Evolutionary conservation across 176 grass and related monocot genomes (phyloP), one percentile per base, ranked within the genome.

Genomic region (Phyllostachys edulis): DNA sequence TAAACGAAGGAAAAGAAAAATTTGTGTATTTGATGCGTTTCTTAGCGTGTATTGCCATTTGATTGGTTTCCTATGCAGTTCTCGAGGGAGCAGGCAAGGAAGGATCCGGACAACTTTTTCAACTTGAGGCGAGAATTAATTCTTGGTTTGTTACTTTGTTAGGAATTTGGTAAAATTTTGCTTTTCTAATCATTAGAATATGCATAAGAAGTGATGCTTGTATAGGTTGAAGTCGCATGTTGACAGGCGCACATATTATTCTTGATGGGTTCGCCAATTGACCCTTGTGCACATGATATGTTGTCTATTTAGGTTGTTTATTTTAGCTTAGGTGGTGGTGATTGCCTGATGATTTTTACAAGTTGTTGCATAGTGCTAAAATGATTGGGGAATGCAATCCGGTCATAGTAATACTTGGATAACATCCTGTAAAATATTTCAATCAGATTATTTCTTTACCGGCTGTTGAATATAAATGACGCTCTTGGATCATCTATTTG

Each of bases 71-170:
- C 6, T 75, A 23, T 90, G 68, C 87, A 99, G 96, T 96, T 99
- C 81, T 99, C 96, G 36, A 93, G 93, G 85, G 93, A 96, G 86
- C 93, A 99, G 85, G 93, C 96, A 78, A 89, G 86, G 49, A 94
- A 89, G 69, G 91, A 99, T 90, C 93, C 96, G 55, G 89, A 85
- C 40, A 94, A 87, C 81, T 99, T 89, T 81, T 94, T 96, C 88
- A 99, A 96, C 34, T 87, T 99, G 67, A 99, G 96, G 96, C 96
- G 37, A 85, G 78, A 67, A 84, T 45, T 41, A 34, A 34, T 34
- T 34, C 32, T 20, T 60, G 23, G 14, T 11, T 21, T 57, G 51
- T 60, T 62, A 24, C 16, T 46, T 72, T 47, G 67, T 71, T 72
- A 61, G 39, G 80, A 82, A n/a, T 71, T 57, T 71, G 49, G 15